Conservation (phyloP, 306 rosid species). For the Aeschynomene evenia region DNA sequence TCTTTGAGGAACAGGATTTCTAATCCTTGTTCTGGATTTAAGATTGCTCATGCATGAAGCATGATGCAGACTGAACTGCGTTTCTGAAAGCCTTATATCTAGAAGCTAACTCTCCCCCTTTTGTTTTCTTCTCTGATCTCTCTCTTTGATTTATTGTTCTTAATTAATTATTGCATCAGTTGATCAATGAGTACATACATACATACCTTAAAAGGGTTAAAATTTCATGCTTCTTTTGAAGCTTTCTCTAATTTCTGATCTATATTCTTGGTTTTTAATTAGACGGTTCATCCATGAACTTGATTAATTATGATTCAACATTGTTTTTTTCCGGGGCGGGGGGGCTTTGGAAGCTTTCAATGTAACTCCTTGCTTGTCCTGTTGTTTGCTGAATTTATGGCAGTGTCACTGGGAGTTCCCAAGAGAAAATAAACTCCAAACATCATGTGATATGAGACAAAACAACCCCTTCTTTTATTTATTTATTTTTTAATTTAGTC, state of each 20-base stretch:
- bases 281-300: background rate
- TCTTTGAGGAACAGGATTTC: background rate
- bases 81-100: background rate
- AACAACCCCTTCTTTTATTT: background rate
- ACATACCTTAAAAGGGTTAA: background rate
- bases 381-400: constrained; percentile 8
- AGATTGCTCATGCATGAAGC: background rate
- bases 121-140: background rate
- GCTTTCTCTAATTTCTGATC: background rate
- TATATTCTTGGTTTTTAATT: background rate
- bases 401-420: background rate
- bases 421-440: background rate
- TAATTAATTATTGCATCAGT: background rate
- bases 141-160: background rate
- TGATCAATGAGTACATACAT: no score
- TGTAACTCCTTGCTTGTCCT: background rate
- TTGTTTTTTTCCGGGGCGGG: background rate
- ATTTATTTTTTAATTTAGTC: no score
- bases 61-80: background rate
- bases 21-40: background rate
- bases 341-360: background rate
- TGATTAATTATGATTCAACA: background rate
- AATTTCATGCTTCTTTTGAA: background rate
- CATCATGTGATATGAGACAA: background rate
- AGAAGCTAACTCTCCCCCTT: background rate